Conservation (phyloP, 805 yeast genomes). For the Brettanomyces bruxellensis region DNA sequence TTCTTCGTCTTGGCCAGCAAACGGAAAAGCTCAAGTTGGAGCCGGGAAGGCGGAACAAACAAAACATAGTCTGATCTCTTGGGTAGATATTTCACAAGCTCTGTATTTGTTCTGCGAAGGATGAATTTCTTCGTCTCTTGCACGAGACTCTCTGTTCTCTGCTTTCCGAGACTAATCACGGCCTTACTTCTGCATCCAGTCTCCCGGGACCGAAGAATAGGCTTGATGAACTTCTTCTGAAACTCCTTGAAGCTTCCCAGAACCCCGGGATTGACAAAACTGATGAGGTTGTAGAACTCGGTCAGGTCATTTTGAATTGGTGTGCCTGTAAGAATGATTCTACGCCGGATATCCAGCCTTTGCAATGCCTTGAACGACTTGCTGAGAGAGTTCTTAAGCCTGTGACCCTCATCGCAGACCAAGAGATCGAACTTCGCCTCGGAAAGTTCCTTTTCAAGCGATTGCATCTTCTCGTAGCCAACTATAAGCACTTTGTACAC, state of each 20-base stretch:
- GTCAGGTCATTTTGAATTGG: constrained; percentile 78
- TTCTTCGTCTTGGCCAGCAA: constrained; percentile 33
- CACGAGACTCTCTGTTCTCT: constrained; percentile 54
- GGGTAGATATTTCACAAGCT: constrained; percentile 51
- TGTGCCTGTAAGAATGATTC: constrained; percentile 59
- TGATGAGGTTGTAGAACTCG: constrained; percentile 74
- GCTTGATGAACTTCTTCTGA: constrained; percentile 55
- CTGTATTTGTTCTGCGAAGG: constrained; percentile 61
- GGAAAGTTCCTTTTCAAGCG: constrained; percentile 41
- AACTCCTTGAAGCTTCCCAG: constrained; percentile 53
- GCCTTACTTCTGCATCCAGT: constrained; percentile 43
- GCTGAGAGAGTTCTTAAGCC: constrained; percentile 67
- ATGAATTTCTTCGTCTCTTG: constrained; percentile 56
- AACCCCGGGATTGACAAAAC: constrained; percentile 78
- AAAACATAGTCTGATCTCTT: constrained; percentile 67
- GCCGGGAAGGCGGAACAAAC: constrained; percentile 65
- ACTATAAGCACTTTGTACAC: constrained; percentile 78
- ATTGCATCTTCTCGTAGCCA: constrained; percentile 77
- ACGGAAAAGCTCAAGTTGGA: constrained; percentile 49
- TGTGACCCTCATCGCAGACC: constrained; percentile 93
- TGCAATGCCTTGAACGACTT: constrained; percentile 62
- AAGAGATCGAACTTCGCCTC: constrained; percentile 49
- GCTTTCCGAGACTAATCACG: constrained; percentile 48
- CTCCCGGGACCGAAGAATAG: constrained; percentile 67
- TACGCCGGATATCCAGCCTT: constrained; percentile 41